Base-by-base conservation (phyloP, 257 asterid species). In the Solanum rostratum region DNA sequence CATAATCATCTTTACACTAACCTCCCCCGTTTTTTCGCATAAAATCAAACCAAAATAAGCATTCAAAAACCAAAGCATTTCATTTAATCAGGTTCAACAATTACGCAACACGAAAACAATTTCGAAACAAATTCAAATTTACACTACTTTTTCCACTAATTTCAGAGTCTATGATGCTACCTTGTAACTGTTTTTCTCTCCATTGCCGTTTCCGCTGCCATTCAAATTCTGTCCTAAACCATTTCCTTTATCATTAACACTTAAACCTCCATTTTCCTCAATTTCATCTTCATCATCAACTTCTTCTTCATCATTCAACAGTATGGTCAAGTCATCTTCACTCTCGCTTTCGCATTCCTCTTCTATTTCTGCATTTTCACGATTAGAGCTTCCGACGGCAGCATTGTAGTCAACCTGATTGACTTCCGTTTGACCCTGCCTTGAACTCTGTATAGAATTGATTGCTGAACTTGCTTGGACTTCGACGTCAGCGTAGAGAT, bases 401-500 rank as follows among this genome's bases (percentile, higher is more conserved):
- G 46, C 86, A 78, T 79, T 66, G 86, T 49, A 73, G 57, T 55
- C 10, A 83, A 60, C 30, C 4, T 15, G 82, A 57, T 52, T 82
- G 6, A 50, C 74, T 63, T 39, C 86, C 46, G 57, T 29, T 46
- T 71, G 79, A 78, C 89, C 70, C 73, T 84, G 68, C 10, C 66
- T 83, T 85, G 88, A 59, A 41, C 82, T 85, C 30, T 86, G 87
- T 68, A 88, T n/a, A 63, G 89, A 82, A 59, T 87, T 82, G 82
- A 93, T 83, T 29, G 93, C 93, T 22, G 92, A 91, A 88, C 90
- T 87, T 53, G 91, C 92, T 85, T 87, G 92, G 6, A 89, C 87
- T 88, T 88, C 93, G 20, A 93, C 92, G 84, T 92, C 95, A 45
- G 90, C 92, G 80, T 94, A 94, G 7, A 92, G 90, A 85, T 90